Conservation (phyloP, 495 filamentous ascomycete genomes). For the Penicillium arizonense region DNA sequence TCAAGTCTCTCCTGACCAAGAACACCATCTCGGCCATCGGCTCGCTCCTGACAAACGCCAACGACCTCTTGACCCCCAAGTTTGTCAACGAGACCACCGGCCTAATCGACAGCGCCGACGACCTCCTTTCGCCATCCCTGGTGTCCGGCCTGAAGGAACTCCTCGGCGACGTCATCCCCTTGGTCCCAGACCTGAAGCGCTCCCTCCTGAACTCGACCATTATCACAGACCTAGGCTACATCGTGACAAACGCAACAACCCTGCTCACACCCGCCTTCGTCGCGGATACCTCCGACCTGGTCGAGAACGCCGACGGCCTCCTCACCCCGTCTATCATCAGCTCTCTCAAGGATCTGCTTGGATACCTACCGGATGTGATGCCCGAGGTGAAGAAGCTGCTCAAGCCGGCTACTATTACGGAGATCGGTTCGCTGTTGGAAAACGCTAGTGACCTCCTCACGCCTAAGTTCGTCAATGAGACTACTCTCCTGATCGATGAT, state of each 20-base stretch:
- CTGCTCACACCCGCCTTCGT: conserved; percentile 37
- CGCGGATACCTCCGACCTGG: conserved; percentile 27
- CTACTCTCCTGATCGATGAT: conserved; percentile 22
- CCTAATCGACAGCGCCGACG: conserved; percentile 38
- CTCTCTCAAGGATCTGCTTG: conserved; percentile 34
- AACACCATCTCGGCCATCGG: conserved; percentile 22
- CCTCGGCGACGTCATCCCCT: conserved; percentile 31
- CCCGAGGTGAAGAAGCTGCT: conserved; percentile 32
- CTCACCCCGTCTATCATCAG: conserved; percentile 32
- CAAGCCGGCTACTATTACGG: conserved; percentile 31
- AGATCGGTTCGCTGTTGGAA: conserved; percentile 36
- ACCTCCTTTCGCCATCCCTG: conserved; percentile 33
- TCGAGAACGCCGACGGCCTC: conserved; percentile 35
- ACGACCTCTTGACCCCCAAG: conserved; percentile 34
- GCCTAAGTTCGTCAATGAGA: conserved; percentile 40
- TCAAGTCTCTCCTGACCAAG: conserved; percentile 19
- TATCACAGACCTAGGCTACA: conserved; percentile 32
- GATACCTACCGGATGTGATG: conserved; percentile 24
- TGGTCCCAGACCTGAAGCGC: conserved; percentile 21
- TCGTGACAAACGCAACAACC: conserved; percentile 35
- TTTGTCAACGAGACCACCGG: conserved; percentile 40
- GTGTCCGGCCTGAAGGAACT: conserved; percentile 28
- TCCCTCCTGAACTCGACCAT: conserved; percentile 34
- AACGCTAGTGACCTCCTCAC: conserved; percentile 45
- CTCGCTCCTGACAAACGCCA: conserved; percentile 39